These are phyloP conservation scores for Apophysomyces trapeziformis DNA, from an alignment of 371 early-diverging fungal species.

Conservation along the genomic window DNA sequence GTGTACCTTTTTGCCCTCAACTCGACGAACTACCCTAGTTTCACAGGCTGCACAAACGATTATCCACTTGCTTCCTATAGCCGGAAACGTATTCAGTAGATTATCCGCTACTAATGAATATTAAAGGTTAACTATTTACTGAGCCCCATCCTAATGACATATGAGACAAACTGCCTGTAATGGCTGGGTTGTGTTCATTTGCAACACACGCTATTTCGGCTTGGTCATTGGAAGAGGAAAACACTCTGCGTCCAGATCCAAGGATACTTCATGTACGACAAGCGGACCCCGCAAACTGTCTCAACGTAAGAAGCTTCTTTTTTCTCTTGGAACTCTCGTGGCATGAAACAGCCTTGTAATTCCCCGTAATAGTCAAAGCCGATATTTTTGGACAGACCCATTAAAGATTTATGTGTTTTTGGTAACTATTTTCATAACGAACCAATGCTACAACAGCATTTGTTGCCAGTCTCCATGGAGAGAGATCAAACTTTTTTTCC, in stretches of 20 bases:
- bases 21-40: neutral
- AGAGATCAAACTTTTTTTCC: neutral
- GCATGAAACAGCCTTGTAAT: neutral
- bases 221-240: neutral
- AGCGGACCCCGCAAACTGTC: neutral
- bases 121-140: too few relatives aligned
- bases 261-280: constrained; percentile 6
- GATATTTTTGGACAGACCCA: neutral
- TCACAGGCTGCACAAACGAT: neutral
- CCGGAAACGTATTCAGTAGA: too few relatives aligned
- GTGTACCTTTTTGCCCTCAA: neutral
- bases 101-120: too few relatives aligned
- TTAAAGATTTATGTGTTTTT: neutral
- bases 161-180: too few relatives aligned
- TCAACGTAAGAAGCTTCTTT: neutral
- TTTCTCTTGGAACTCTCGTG: too few relatives aligned
- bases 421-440: neutral
- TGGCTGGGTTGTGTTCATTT: too few relatives aligned
- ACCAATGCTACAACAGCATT: neutral
- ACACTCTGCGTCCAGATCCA: neutral
- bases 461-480: neutral
- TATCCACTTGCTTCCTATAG: neutral
- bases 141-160: too few relatives aligned
- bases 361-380: neutral
- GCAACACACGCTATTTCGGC: neutral